Base-by-base conservation (phyloP, 1,284 basidiomycete species). In the Taiwanofungus camphoratus region DNA sequence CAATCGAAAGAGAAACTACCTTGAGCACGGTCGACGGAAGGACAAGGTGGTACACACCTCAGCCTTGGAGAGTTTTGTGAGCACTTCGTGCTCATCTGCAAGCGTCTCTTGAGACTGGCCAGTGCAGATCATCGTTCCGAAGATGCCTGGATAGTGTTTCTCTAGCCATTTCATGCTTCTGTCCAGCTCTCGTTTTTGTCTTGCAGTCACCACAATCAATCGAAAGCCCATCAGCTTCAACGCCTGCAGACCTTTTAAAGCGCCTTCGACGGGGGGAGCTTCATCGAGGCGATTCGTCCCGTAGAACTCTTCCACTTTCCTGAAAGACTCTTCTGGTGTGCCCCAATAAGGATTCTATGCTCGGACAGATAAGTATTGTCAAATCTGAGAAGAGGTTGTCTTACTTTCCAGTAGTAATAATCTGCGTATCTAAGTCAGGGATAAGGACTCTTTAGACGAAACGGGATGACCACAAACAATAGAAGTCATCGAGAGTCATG, bases 201-300 rank as follows among this genome's bases (percentile, higher is more conserved):
- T 70, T 24, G 88, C 87, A 3, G 88, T 92, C 39, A 92, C 77
- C 48, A 92, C 77, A 46, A 88, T 66, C 37, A 86, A 68, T 41
- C 73, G 71, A 62, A 77, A 87, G 1, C 86, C 87, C 66, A 82
- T 62, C 41, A 72, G 65, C 42, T 72, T 75, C 19, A 91, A 68
- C 31, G 68, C 60, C 50, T 71, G 62, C 24, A 79, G 58, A 11
- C 76, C 80, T 51, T 86, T 77, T 32, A 68, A 62, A n/a, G 86
- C 85, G 2, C 85, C 85, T 1, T 72, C 66, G 12, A 90, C 70
- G 5, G 81, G 82, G 1, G 54, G 60, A 19, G 78, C 70, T 12
- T 70, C 65, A 53, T 71, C 70, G 41, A 86, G 71, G 36, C 69
- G 64, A 46, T 73, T 67, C 2, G 73, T 73, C 7, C 62, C 52